A percentile compares a stretch with the other conserved stretches of the same genome.
Conservation (phyloP, 2,329 filamentous ascomycete genomes). For the Colletotrichum melonis region DNA sequence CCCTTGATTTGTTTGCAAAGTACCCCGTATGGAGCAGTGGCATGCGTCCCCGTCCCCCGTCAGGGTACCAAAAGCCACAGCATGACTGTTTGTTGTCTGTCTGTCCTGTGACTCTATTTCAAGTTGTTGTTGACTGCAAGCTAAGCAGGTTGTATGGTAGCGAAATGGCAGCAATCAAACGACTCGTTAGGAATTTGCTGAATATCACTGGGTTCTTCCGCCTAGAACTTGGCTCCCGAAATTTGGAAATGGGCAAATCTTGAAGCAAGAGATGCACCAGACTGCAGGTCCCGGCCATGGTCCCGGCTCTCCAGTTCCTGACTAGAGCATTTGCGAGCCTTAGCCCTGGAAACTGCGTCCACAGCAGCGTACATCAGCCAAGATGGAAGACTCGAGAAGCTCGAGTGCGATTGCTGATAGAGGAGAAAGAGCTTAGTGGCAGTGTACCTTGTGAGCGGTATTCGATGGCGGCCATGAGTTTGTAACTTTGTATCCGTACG, state of each 20-base stretch:
- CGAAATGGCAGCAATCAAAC: constrained; percentile 26
- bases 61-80: background rate
- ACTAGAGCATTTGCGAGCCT: background rate
- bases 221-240: constrained; percentile 5
- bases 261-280: constrained; percentile 10
- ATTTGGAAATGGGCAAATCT: constrained; percentile 5
- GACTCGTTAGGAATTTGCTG: background rate
- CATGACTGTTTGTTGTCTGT: background rate
- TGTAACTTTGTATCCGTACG: too few species aligned
- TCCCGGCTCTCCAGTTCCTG: constrained; percentile 6
- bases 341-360: background rate
- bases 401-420: background rate
- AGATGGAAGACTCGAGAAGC: constrained; percentile 10
- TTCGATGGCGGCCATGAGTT: background rate
- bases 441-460: background rate
- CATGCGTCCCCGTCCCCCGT: background rate
- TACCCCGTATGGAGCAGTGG: background rate
- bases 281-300: constrained; percentile 3
- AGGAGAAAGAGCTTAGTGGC: background rate
- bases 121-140: background rate
- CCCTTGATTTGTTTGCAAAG: constrained; percentile 8
- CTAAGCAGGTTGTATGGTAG: background rate
- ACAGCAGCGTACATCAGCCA: constrained; percentile 4
- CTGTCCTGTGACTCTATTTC: background rate
- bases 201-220: background rate